Evolutionary conservation across 2,329 filamentous ascomycete genomes (phyloP).

Genomic region (Beauveria caledonica): DNA sequence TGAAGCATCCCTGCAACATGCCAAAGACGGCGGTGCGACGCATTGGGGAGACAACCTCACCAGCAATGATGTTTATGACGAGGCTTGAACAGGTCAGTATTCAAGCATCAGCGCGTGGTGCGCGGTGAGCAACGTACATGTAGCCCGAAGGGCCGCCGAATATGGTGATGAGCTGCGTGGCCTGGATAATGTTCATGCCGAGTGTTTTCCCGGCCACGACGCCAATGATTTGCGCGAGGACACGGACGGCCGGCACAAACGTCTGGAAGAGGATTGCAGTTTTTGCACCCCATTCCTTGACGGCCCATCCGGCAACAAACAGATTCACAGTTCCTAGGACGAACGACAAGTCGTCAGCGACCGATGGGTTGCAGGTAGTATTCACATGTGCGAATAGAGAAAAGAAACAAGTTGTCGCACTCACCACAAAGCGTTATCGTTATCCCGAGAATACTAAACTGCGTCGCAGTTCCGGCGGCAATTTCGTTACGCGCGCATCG

Average conservation of each 20-base stretch:
- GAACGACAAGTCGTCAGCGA: background rate
- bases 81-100: constrained; percentile 27
- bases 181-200: constrained; percentile 62
- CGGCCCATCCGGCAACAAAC: constrained; percentile 58
- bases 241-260: constrained; percentile 54
- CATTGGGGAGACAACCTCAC: constrained; percentile 53
- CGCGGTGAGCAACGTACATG: constrained; percentile 30
- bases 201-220: constrained; percentile 50
- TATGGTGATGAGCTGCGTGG: constrained; percentile 58
- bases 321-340: constrained; percentile 46
- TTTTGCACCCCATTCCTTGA: constrained; percentile 58
- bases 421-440: constrained; percentile 58
- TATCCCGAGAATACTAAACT: constrained; percentile 58
- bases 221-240: constrained; percentile 56
- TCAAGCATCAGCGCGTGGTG: background rate
- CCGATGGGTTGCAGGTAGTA: background rate
- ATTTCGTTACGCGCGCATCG: constrained; percentile 55
- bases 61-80: constrained; percentile 59
- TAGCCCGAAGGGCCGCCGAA: constrained; percentile 63
- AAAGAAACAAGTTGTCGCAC: background rate
- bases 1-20: constrained; percentile 55
- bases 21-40: constrained; percentile 58
- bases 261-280: constrained; percentile 54
- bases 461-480: constrained; percentile 53
- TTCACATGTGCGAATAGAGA: background rate